These are phyloP conservation scores for Collariella sp. DNA, from an alignment of 495 filamentous ascomycete genomes.

Conservation along the genomic window DNA sequence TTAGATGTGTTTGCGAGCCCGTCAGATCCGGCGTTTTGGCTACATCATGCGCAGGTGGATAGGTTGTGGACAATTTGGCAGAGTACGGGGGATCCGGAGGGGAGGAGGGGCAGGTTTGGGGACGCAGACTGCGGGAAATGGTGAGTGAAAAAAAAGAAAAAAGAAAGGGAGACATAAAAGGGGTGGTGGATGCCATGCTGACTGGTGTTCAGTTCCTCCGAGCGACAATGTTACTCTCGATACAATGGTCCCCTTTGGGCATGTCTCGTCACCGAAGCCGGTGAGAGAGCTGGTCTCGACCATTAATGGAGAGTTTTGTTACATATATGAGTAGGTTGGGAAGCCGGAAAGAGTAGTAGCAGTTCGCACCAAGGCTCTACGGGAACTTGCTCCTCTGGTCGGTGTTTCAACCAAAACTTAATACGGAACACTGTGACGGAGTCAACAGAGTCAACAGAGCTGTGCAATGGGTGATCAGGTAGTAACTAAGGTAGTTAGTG, in stretches of 20 bases:
- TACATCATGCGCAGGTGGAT: slow-evolving; percentile 58
- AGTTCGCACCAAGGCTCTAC: no score
- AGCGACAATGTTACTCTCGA: slow-evolving; percentile 11
- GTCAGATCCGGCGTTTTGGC: slow-evolving; percentile 56
- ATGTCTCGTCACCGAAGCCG: not conserved
- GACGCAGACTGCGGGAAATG: slow-evolving; percentile 7
- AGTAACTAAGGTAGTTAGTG: no score
- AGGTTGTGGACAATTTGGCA: slow-evolving; percentile 62
- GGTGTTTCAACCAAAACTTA: no score
- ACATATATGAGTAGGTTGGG: slow-evolving; percentile 14
- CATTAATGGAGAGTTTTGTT: slow-evolving; percentile 9
- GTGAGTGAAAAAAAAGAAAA: no score
- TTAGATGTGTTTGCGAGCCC: slow-evolving; percentile 48
- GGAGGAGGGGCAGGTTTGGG: slow-evolving; percentile 9
- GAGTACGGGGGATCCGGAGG: slow-evolving; percentile 26
- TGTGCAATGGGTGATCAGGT: no score
- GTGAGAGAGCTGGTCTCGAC: slow-evolving; percentile 7
- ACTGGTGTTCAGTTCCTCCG: slow-evolving; percentile 40
- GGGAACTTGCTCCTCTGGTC: no score
- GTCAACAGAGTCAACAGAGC: no score
- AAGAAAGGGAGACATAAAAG: no score
- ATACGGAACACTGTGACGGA: no score
- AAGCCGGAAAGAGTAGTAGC: no score
- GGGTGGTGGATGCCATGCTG: slow-evolving; percentile 38
- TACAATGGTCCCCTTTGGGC: slow-evolving; percentile 7